These are phyloP conservation scores for Aureobasidium sp. DNA, from an alignment of 2,329 filamentous ascomycete genomes.

Conservation along the genomic window DNA sequence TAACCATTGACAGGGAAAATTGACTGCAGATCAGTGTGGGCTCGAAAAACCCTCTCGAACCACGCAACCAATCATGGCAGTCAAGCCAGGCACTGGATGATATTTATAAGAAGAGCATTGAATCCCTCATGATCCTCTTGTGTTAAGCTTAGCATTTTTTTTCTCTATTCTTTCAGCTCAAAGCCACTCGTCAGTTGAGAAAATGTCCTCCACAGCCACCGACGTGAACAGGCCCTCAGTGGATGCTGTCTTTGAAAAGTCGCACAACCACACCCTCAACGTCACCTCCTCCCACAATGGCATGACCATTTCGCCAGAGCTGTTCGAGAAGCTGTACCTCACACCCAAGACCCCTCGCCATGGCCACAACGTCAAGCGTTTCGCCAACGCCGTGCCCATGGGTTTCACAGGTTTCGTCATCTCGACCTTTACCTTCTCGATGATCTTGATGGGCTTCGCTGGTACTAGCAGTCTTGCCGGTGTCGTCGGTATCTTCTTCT, in stretches of 20 bases:
- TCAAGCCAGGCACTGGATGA: neutral
- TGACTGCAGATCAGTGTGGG: neutral
- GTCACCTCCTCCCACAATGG: slow-evolving; percentile 4
- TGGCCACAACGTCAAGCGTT: slow-evolving; percentile 18
- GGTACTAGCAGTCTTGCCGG: slow-evolving; percentile 29
- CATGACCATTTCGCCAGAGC: slow-evolving; percentile 23
- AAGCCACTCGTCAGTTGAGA: neutral
- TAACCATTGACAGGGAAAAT: neutral
- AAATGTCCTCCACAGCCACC: slow-evolving; percentile 3
- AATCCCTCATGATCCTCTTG: neutral
- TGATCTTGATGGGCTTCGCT: slow-evolving; percentile 33
- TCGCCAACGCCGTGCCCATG: slow-evolving; percentile 24
- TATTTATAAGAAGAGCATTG: neutral
- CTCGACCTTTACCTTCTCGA: slow-evolving; percentile 32
- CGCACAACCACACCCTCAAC: slow-evolving; percentile 8
- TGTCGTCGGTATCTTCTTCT: slow-evolving; percentile 33
- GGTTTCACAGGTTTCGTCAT: slow-evolving; percentile 30
- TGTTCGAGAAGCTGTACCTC: slow-evolving; percentile 23
- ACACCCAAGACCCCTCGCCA: slow-evolving; percentile 22
- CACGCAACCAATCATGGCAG: neutral
- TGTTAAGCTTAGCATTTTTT: neutral
- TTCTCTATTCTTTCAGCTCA: neutral
- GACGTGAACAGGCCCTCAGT: slow-evolving; percentile 1
- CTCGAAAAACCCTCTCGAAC: neutral
- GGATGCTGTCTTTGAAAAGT: slow-evolving; percentile 7